Evolutionary conservation across 768 basidiomycete species (phyloP), one percentile per base, ranked within the genome.

Genomic region (Imleria badia): DNA sequence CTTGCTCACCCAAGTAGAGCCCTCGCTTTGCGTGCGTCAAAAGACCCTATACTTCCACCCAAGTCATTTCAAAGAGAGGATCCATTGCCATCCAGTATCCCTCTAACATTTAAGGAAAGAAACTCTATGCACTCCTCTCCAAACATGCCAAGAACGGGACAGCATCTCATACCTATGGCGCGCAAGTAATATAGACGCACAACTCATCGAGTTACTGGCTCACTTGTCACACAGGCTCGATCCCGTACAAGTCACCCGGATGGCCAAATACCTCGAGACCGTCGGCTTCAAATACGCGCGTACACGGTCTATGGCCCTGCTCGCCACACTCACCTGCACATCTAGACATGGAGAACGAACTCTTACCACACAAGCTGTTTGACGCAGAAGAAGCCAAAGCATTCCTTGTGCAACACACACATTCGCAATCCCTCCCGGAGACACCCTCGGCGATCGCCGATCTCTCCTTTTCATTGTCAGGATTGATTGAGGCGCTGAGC

Each of bases 291-390:
- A n/a, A n/a, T n/a, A n/a, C n/a, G n/a, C n/a, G n/a, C n/a, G n/a
- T n/a, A n/a, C n/a, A n/a, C n/a, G n/a, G n/a, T n/a, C n/a, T n/a
- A n/a, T n/a, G n/a, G n/a, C n/a, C n/a, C n/a, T n/a, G n/a, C n/a
- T n/a, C n/a, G n/a, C n/a, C n/a, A n/a, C n/a, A n/a, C n/a, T n/a
- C n/a, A n/a, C n/a, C n/a, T n/a, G n/a, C n/a, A n/a, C n/a, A n/a
- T n/a, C n/a, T n/a, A n/a, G 97, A 98, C 77, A 98, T 98, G 61
- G 96, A 98, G 74, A 98, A 98, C 74, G 97, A 99, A 73, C 89
- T 94, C 33, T 78, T 98, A n/a, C 97, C 96, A 3, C 96, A 95
- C 3, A 94, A 98, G 15, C 79, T 99, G 17, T 89, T 93, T 69
- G 95, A 98, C 65, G 87, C 85, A 6, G 69, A 71, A 54, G 85